A percentile compares a stretch with the other conserved stretches of the same genome.
Evolutionary conservation across 2,329 filamentous ascomycete genomes (phyloP).

Genomic region (Aspergillus sp.): DNA sequence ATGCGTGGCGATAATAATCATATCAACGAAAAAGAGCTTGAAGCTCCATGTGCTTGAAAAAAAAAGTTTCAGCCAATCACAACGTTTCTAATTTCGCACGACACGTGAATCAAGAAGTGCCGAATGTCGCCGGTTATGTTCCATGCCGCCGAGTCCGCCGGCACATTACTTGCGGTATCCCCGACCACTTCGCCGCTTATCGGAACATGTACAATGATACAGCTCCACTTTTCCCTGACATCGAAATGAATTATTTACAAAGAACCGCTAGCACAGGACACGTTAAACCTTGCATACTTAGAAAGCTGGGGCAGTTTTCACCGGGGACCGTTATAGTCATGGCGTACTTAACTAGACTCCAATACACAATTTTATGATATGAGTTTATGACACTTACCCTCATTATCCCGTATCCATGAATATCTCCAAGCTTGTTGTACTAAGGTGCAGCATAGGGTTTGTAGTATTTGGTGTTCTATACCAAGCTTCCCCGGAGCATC

Average conservation of each 20-base stretch:
- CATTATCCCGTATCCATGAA: background rate
- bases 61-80: conserved; percentile 20
- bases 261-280: conserved; percentile 9
- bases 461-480: background rate
- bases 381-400: background rate
- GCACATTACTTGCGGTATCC: conserved; percentile 30
- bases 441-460: background rate
- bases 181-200: conserved; percentile 27
- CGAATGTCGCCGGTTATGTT: conserved; percentile 29
- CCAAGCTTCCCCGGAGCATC: background rate
- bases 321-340: background rate
- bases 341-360: background rate
- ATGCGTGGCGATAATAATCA: background rate
- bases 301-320: background rate
- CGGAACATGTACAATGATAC: conserved; percentile 22
- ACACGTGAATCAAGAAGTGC: conserved; percentile 25
- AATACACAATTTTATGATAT: background rate
- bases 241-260: conserved; percentile 30
- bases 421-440: background rate
- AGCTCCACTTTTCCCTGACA: conserved; percentile 15
- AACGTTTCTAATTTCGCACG: conserved; percentile 4
- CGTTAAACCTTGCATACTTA: background rate
- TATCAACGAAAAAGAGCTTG: background rate
- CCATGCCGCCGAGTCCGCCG: conserved; percentile 16
- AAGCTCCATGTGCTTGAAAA: background rate